Base-by-base conservation (phyloP, 129 eudicot genomes). In the Artemisia argyi region DNA sequence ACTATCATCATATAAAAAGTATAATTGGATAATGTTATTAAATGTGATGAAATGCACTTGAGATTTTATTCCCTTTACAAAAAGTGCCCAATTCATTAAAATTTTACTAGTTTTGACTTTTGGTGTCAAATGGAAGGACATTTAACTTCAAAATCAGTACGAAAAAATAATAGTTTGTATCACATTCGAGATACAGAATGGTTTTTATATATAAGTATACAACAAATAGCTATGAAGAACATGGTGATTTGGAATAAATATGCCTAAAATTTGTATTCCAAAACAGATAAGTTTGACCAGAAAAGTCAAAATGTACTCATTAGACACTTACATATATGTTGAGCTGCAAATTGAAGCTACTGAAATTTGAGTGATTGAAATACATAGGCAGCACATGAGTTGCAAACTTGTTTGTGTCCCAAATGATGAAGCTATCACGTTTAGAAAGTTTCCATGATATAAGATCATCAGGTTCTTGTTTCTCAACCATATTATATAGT, bases 291-390 rank as follows among this genome's bases (percentile, higher is more conserved):
- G 5, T 44, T 71, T 44, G 65, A 71, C 49, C 61, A 26, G 2
- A 16, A 39, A 49, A 72, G 16, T 61, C 46, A 60, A 60, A 60
- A 13, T 7, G 7, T 26, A 61, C 28, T 18, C 2, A 30, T 51
- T 47, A 3, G 19, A 53, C 44, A 75, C 73, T 55, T 75, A 66
- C 73, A 56, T 66, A 75, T 66, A 55, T 44, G 79, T 66, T 75
- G 66, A 66, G 73, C 57, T 75, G 79, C 0, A 73, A 65, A 55
- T 55, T 75, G 79, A 75, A 75, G 79, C 73, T 65, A 56, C 66
- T 46, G 30, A 75, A 75, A 56, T 75, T 75, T 22, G 58, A 0
- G 46, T 75, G 79, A 14, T 24, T 42, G 35, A 75, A 75, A 56
- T 75, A 75, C 60, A 66, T 75, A 3, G 79, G 79, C 56, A 75